Conservation (phyloP, 2,329 filamentous ascomycete genomes). For the Boeremia exigua region DNA sequence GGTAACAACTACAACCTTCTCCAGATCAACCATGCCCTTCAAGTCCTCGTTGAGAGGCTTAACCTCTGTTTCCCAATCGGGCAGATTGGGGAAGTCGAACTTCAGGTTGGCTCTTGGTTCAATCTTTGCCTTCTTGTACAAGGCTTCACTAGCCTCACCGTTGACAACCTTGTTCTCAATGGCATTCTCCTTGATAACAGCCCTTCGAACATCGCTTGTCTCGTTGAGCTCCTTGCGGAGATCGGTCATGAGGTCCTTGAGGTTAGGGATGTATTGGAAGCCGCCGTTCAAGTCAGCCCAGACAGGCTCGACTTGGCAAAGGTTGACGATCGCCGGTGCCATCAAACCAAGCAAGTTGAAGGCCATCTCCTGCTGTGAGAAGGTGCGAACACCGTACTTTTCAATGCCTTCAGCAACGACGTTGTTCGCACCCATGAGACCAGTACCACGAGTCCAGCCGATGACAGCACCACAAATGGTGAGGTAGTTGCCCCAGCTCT, state of each 20-base stretch:
- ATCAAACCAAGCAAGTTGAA: constrained; percentile 97
- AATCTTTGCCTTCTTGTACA: constrained; percentile 94
- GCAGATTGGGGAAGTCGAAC: constrained; percentile 89
- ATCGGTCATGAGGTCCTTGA: constrained; percentile 92
- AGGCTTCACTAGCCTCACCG: constrained; percentile 85
- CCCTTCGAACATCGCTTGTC: constrained; percentile 89
- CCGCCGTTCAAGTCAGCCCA: constrained; percentile 98
- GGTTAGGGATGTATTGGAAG: constrained; percentile 93
- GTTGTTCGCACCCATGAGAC: constrained; percentile 97
- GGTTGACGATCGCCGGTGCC: constrained; percentile 90
- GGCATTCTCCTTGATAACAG: constrained; percentile 92
- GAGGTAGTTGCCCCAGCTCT: constrained; percentile 96
- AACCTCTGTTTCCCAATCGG: constrained; percentile 90
- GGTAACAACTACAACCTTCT: constrained; percentile 96
- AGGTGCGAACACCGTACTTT: constrained; percentile 94
- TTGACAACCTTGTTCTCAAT: constrained; percentile 98
- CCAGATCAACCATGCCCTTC: constrained; percentile 97
- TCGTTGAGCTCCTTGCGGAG: constrained; percentile 94
- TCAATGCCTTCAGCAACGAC: constrained; percentile 96
- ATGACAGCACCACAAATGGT: constrained; percentile 98
- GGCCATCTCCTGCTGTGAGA: constrained; percentile 99
- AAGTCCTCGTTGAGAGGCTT: constrained; percentile 86
- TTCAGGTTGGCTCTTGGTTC: constrained; percentile 97
- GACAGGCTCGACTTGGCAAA: constrained; percentile 94
- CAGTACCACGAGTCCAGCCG: constrained; percentile 97